A percentile compares a stretch with the other conserved stretches of the same genome.
phyloP scores from a whole-genome alignment of 73 alveolate species.

The Tetrahymena elliotti region DNA sequence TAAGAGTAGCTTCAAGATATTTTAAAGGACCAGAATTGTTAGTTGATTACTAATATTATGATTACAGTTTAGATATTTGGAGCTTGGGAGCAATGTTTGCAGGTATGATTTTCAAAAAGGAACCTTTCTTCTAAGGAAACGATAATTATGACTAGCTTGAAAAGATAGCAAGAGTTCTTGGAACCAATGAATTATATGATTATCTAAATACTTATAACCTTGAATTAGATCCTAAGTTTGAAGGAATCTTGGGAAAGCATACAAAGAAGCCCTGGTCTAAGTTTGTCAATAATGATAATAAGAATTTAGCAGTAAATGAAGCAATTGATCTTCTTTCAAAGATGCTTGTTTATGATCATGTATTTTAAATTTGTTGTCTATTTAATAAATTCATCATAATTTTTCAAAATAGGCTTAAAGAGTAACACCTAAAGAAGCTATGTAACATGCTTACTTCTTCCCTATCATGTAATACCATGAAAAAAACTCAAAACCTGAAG shows the following conservation, averaged over 20 bases:
- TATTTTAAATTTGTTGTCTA: not conserved
- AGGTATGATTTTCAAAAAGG: constrained; percentile 62
- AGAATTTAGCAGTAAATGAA: constrained; percentile 63
- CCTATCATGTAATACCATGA: not conserved
- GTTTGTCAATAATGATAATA: constrained; percentile 63
- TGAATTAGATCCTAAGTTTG: constrained; percentile 44
- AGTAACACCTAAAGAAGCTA: constrained; percentile 73
- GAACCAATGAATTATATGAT: constrained; percentile 60
- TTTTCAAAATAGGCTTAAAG: constrained; percentile 38
- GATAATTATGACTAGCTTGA: constrained; percentile 73
- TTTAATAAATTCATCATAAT: constrained; percentile 40
- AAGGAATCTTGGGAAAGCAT: constrained; percentile 53
- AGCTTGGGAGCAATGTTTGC: constrained; percentile 64
- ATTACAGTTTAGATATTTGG: constrained; percentile 73
- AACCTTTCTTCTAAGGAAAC: constrained; percentile 81
- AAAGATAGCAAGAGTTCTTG: constrained; percentile 72
- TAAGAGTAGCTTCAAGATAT: constrained; percentile 59
- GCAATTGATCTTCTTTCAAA: constrained; percentile 75
- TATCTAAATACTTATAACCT: constrained; percentile 60
- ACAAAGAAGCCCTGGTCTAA: constrained; percentile 63
- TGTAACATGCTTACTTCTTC: constrained; percentile 67
- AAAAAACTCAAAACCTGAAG: not conserved
- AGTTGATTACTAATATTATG: constrained; percentile 54
- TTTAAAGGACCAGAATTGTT: constrained; percentile 56
- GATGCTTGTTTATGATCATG: constrained; percentile 73